Percentiles rank a stretch among this genome's conserved stretches.
Conservation (phyloP, 2,329 filamentous ascomycete species). For the Didymella pomorum region DNA sequence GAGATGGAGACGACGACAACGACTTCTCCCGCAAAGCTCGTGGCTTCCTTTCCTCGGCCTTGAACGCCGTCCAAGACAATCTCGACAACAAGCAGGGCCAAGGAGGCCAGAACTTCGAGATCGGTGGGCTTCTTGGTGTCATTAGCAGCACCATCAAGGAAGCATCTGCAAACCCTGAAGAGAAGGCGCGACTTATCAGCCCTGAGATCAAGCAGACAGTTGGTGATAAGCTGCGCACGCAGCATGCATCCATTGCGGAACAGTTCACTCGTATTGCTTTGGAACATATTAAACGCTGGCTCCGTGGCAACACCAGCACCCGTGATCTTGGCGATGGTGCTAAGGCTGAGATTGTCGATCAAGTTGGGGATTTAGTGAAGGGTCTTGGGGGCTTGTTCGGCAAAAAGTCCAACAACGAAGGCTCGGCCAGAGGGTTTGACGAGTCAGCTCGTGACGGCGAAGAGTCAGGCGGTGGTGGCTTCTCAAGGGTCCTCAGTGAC, state of each 20-base stretch:
- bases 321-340: constrained; percentile 42
- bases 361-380: constrained; percentile 40
- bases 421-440: constrained; percentile 30
- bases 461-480: constrained; percentile 30
- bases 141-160: constrained; percentile 42
- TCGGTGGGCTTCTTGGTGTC: constrained; percentile 38
- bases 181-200: constrained; percentile 42
- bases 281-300: constrained; percentile 45
- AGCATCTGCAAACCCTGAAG: constrained; percentile 39
- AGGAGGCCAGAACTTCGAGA: constrained; percentile 31
- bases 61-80: constrained; percentile 39
- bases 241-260: constrained; percentile 39
- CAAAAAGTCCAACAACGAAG: constrained; percentile 30
- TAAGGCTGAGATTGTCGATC: constrained; percentile 41
- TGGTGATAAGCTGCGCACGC: constrained; percentile 37
- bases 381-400: constrained; percentile 38
- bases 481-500: constrained; percentile 40
- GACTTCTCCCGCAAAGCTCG: constrained; percentile 31
- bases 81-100: constrained; percentile 27
- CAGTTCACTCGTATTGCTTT: constrained; percentile 42
- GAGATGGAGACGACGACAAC: constrained; percentile 9
- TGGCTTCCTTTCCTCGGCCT: constrained; percentile 37
- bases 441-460: constrained; percentile 24
- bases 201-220: constrained; percentile 43
- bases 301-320: constrained; percentile 42